Evolutionary conservation across 1,284 basidiomycete genomes (phyloP).

Genomic region (Nidula niveotomentosa): DNA sequence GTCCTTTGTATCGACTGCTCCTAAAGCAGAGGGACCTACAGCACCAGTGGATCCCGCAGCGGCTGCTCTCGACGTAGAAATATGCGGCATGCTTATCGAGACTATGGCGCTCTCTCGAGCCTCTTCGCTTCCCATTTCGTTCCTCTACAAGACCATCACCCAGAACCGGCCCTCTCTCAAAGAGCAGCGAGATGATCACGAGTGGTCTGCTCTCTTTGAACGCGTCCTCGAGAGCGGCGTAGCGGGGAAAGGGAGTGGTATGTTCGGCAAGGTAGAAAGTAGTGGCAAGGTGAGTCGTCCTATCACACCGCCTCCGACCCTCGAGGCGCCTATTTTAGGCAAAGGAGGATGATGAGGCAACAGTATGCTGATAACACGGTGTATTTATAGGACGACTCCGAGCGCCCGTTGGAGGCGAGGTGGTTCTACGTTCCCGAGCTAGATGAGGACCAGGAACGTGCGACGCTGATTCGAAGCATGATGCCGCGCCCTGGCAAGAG

Average conservation of each 20-base stretch:
- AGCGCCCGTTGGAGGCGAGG: slow-evolving; percentile 56
- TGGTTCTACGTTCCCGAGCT: slow-evolving; percentile 78
- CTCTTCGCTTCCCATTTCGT: slow-evolving; percentile 57
- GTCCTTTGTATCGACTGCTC: slow-evolving; percentile 7
- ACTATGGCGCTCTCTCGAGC: slow-evolving; percentile 71
- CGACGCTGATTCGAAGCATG: slow-evolving; percentile 60
- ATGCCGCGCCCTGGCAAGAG: slow-evolving; percentile 75
- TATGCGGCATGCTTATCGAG: slow-evolving; percentile 69
- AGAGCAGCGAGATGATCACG: slow-evolving; percentile 36
- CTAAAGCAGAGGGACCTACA: background rate
- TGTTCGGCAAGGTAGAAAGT: slow-evolving; percentile 72
- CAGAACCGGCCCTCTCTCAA: slow-evolving; percentile 52
- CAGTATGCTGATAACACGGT: background rate
- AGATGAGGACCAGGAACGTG: slow-evolving; percentile 70
- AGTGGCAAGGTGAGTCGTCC: slow-evolving; percentile 47
- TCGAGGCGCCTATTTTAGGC: background rate
- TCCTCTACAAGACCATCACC: slow-evolving; percentile 51
- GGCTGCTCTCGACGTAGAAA: slow-evolving; percentile 33
- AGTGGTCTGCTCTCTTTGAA: slow-evolving; percentile 50
- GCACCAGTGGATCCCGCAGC: slow-evolving; percentile 19
- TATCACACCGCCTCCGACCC: background rate
- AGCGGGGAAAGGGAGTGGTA: slow-evolving; percentile 32
- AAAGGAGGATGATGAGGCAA: background rate
- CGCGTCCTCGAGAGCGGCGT: slow-evolving; percentile 51
- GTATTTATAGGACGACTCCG: slow-evolving; percentile 42